Base-by-base conservation (phyloP, 78 protist species). In the Cavenderia fasciculata region DNA sequence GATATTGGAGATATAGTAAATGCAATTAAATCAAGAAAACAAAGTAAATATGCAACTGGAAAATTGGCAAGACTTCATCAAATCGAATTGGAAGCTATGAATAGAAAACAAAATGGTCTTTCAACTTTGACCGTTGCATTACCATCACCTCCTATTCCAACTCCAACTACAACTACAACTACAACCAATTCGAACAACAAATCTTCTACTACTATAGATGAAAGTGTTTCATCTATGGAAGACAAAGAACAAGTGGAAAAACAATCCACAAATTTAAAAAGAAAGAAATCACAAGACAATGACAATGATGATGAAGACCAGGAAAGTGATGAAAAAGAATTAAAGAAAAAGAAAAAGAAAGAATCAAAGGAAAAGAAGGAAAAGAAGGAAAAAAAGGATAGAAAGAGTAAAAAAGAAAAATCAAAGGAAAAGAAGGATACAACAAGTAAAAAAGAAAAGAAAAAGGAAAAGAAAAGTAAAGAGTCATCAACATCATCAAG, bases 31-130 rank as follows among this genome's bases (percentile, higher is more conserved):
- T 56, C 61, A 23, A 82, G 78, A 82, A 40, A 61, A 0, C 36
- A 68, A 41, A 82, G 90, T 57, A 82, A 82, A 41, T 82, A 82
- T 43, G 78, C 90, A 38, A 31, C 44, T 82, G 90, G 90, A 25
- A 82, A 82, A 57, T 82, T 82, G 21, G 68, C 72, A 40, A 82
- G 90, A 68, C 33, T 82, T 43, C 44, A 57, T 41, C 74, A 71
- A 23, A 66, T 56, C 65, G 90, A 73, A n/a, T n/a, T n/a, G n/a
- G n/a, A n/a, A n/a, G n/a, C n/a, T n/a, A n/a, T n/a, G n/a, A n/a
- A n/a, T n/a, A n/a, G n/a, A n/a, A n/a, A n/a, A n/a, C n/a, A n/a
- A n/a, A n/a, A n/a, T n/a, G n/a, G n/a, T n/a, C n/a, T n/a, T n/a
- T n/a, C n/a, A n/a, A n/a, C n/a, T n/a, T n/a, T n/a, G n/a, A n/a